Base-by-base conservation (phyloP, 805 yeast genomes). In the Hanseniaspora taiwanica region DNA sequence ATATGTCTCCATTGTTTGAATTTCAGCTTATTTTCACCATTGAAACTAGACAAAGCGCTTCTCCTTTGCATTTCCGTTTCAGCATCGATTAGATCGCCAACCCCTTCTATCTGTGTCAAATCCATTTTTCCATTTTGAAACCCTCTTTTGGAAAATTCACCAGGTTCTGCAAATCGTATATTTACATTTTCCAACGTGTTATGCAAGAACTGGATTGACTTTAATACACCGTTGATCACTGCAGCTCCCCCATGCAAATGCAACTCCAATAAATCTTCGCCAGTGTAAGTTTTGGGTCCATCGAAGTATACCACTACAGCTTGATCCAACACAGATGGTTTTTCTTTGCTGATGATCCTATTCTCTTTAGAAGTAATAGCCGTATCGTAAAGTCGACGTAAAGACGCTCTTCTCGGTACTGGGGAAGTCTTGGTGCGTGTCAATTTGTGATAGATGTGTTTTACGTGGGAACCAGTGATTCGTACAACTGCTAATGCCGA, bases 221-320 rank as follows among this genome's bases (percentile, higher is more conserved):
- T 62, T 37, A 87, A 51, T 0, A 87, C 81, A 0, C 85, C 70
- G 37, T 68, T 65, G 2, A 83, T 72, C 1, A 89, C 84, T 0
- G 97, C 96, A 10, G 71, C 75, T 3, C 97, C 96, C 3, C 98
- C 98, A 58, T 91, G 98, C 2, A 83, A 59, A 53, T 91, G 96
- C n/a, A 91, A 56, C 52, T 91, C 98, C 8, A 87, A 63, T 20
- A 81, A 50, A 49, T 89, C 96, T 56, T 91, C 97, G 1, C 98
- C 98, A 0, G 97, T 91, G 52, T 78, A 91, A 0, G 95, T 78
- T 12, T 68, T 63, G 1, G 96, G 96, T 2, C 70, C 71, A 14
- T 72, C 56, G 59, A 89, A 87, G 51, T 62, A 78, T 1, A 86
- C 51, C 0, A 79, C 64, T 16, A 91, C 58, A 0, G 96, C 83